Conservation (phyloP, 768 basidiomycete species). For the Trametes elegans region DNA sequence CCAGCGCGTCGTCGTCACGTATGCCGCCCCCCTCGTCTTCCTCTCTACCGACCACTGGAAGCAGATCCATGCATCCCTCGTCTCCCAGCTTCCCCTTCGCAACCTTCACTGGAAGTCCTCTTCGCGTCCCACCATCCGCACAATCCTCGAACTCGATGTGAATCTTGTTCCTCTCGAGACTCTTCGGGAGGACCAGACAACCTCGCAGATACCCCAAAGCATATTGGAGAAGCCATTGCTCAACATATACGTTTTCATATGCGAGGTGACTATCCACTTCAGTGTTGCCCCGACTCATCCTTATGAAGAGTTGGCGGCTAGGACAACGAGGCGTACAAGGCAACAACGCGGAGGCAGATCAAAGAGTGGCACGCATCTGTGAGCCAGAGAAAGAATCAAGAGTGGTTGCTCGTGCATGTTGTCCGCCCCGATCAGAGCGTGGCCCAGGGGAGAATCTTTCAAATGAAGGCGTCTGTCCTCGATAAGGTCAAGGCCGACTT, state of each 20-base stretch:
- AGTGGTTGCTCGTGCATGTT: slow-evolving; percentile 91
- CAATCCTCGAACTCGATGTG: slow-evolving; percentile 87
- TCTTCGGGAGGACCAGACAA: slow-evolving; percentile 62
- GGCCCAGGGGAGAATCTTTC: slow-evolving; percentile 68
- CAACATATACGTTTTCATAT: slow-evolving; percentile 82
- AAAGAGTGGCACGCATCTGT: slow-evolving; percentile 85
- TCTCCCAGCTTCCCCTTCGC: slow-evolving; percentile 77
- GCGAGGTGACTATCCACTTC: slow-evolving; percentile 61
- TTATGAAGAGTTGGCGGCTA: slow-evolving; percentile 23
- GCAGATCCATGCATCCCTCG: slow-evolving; percentile 61
- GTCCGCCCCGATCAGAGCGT: slow-evolving; percentile 67
- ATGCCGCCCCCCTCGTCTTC: slow-evolving; percentile 60
- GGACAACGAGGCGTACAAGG: slow-evolving; percentile 77
- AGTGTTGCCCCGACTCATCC: not conserved
- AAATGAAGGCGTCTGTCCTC: slow-evolving; percentile 78
- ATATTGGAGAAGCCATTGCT: slow-evolving; percentile 85
- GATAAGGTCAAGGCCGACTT: slow-evolving; percentile 94
- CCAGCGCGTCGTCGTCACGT: slow-evolving; percentile 65
- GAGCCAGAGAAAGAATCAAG: slow-evolving; percentile 73
- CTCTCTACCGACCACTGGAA: slow-evolving; percentile 72
- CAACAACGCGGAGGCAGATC: slow-evolving; percentile 77
- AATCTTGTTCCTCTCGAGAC: slow-evolving; percentile 66
- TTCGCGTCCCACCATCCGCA: slow-evolving; percentile 68
- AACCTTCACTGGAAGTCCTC: slow-evolving; percentile 92
- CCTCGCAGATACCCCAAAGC: slow-evolving; percentile 73